Percentiles rank a stretch among this genome's conserved stretches.
Evolutionary conservation across 257 asterid genomes (phyloP).

Genomic region (Lantana camara): DNA sequence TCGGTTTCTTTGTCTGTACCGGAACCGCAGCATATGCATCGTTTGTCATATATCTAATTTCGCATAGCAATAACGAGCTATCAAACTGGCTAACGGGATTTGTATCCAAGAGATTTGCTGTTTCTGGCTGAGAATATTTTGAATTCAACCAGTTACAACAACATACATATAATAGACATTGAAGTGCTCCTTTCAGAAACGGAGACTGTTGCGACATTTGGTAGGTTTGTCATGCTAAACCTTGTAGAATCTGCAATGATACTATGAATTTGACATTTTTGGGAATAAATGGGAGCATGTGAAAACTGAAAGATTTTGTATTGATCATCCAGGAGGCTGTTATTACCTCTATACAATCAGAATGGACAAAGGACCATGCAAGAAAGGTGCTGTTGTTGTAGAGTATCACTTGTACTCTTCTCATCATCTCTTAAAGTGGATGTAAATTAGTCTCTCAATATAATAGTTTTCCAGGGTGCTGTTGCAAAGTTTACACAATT

Average conservation of each 20-base stretch:
- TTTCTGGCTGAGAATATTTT: conserved; percentile 6
- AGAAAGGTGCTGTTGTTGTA: conserved; percentile 20
- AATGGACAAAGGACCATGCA: no score
- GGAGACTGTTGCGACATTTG: conserved; percentile 13
- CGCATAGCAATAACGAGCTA: conserved; percentile 50
- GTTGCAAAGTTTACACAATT: background rate
- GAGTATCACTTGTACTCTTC: conserved; percentile 1
- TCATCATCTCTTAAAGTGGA: background rate
- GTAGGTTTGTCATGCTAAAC: conserved; percentile 15
- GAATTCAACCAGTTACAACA: conserved; percentile 8
- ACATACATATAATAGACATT: no score
- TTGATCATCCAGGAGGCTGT: conserved; percentile 21
- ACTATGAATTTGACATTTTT: background rate
- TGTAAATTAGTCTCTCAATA: conserved; percentile 6
- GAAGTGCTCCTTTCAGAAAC: conserved; percentile 13
- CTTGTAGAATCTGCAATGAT: background rate
- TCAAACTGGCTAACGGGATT: conserved; percentile 48
- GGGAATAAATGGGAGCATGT: conserved; percentile 20
- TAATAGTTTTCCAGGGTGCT: background rate
- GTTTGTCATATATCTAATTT: conserved; percentile 72
- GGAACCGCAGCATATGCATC: conserved; percentile 68
- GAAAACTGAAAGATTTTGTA: conserved; percentile 19
- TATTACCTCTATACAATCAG: no score
- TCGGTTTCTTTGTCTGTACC: conserved; percentile 55
- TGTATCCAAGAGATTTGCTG: conserved; percentile 39